phyloP scores from a whole-genome alignment of 179 eudicot species.

The Carnegiea gigantea region DNA sequence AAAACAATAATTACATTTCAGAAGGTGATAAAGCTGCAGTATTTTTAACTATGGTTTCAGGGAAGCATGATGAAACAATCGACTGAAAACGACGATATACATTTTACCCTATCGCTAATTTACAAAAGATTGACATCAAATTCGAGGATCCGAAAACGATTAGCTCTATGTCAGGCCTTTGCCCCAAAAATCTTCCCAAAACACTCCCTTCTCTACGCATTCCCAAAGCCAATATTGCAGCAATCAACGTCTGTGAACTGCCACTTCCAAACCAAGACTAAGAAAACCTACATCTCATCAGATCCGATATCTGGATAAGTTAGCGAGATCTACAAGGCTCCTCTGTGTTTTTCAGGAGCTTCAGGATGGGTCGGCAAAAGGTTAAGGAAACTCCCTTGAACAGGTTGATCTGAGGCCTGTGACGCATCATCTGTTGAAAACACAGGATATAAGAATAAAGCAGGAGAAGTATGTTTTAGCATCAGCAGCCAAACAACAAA shows the following conservation, averaged over 20 bases:
- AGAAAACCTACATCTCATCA: constrained; percentile 25
- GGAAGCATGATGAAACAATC: constrained; percentile 25
- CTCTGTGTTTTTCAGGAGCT: constrained; percentile 34
- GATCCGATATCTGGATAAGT: constrained; percentile 22
- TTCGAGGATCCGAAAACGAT: constrained; percentile 24
- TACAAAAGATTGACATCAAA: constrained; percentile 36
- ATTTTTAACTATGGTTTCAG: constrained; percentile 18
- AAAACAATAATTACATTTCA: constrained; percentile 31
- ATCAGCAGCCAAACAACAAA: neutral
- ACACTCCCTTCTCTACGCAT: constrained; percentile 14
- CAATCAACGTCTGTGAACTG: constrained; percentile 25
- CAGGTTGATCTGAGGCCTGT: constrained; percentile 47
- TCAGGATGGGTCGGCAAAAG: constrained; percentile 67
- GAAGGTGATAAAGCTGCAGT: constrained; percentile 15
- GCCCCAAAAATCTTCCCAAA: constrained; percentile 24
- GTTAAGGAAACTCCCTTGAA: constrained; percentile 78
- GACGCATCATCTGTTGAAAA: constrained; percentile 55
- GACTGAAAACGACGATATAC: constrained; percentile 28
- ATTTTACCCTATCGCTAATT: constrained; percentile 27
- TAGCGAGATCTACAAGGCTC: constrained; percentile 35
- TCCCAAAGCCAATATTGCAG: constrained; percentile 22
- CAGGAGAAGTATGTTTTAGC: neutral
- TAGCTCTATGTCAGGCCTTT: constrained; percentile 27
- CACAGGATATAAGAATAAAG: neutral
- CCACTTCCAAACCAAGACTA: constrained; percentile 24